A percentile compares a stretch with the other conserved stretches of the same genome.
Evolutionary conservation across 2,329 filamentous ascomycete genomes (phyloP).

Genomic region (Pseudocercospora vitis): DNA sequence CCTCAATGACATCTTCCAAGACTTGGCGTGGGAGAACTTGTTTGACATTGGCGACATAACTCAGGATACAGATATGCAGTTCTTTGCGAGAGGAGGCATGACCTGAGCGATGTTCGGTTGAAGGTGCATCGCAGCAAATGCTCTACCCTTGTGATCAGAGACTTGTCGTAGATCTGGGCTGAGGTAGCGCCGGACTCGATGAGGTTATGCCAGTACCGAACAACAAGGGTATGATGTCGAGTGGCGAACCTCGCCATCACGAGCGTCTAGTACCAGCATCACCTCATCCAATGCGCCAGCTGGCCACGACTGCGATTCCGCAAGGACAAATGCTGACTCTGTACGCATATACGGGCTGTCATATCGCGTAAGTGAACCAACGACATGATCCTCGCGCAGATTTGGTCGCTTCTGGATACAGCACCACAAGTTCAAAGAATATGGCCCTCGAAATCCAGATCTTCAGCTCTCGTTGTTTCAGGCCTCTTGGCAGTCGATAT

Average conservation of each 20-base stretch:
- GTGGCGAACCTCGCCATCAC: too few species aligned
- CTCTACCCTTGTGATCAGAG: neutral
- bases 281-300: too few species aligned
- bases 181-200: too few species aligned
- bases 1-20: constrained; percentile 27
- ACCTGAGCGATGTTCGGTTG: neutral
- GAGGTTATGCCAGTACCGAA: too few species aligned
- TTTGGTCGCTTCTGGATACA: neutral
- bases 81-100: constrained; percentile 16
- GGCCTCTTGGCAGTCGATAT: neutral
- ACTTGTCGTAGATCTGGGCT: too few species aligned
- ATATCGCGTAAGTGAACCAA: neutral
- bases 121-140: neutral
- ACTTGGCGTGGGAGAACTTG: constrained; percentile 27
- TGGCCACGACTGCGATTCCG: too few species aligned
- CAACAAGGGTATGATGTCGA: too few species aligned
- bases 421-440: neutral
- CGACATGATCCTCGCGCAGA: neutral
- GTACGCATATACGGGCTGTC: too few species aligned
- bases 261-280: too few species aligned
- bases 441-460: neutral
- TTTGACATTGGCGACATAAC: constrained; percentile 25
- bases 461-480: neutral
- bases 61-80: constrained; percentile 22
- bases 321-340: too few species aligned